Percentiles rank a stretch among this genome's conserved stretches.
These are phyloP conservation scores for Sordariomycetes sp. DNA, from an alignment of 2,329 filamentous ascomycete genomes.

Conservation along the genomic window DNA sequence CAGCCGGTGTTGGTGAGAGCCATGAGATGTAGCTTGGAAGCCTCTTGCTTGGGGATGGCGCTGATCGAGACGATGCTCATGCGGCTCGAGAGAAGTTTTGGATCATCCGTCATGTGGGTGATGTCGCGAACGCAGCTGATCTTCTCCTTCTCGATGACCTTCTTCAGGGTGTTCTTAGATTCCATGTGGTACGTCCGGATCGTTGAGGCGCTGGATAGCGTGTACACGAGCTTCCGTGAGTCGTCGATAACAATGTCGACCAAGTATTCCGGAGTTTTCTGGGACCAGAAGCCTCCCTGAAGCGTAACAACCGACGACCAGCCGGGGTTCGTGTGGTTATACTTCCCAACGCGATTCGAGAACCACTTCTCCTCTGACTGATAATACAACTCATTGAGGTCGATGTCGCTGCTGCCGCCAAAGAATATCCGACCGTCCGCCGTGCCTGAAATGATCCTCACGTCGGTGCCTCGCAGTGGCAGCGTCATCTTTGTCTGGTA, in stretches of 20 bases:
- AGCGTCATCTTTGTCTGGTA: constrained; percentile 86
- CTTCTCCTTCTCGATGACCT: constrained; percentile 58
- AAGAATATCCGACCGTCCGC: constrained; percentile 90
- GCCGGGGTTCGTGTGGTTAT: constrained; percentile 75
- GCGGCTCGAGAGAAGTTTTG: constrained; percentile 59
- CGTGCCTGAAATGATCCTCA: constrained; percentile 72
- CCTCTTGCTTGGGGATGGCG: constrained; percentile 70
- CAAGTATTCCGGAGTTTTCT: constrained; percentile 53
- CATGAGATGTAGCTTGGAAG: constrained; percentile 78
- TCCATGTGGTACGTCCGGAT: constrained; percentile 90
- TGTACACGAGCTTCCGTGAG: constrained; percentile 79
- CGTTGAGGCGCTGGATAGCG: constrained; percentile 77
- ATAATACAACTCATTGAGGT: constrained; percentile 90
- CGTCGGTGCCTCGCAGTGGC: constrained; percentile 65
- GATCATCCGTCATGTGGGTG: constrained; percentile 73
- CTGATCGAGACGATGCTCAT: constrained; percentile 77
- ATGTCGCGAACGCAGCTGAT: constrained; percentile 60
- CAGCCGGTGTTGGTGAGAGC: constrained; percentile 86
- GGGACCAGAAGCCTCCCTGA: constrained; percentile 38
- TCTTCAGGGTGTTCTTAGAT: constrained; percentile 47
- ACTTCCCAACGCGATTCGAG: constrained; percentile 74
- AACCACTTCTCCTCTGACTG: constrained; percentile 99
- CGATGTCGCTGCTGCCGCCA: constrained; percentile 68
- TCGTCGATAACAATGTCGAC: constrained; percentile 82
- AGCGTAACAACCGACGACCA: constrained; percentile 55